Evolutionary conservation across 306 rosid species (phyloP).

Genomic region (Pterocarpus macrocarpus): DNA sequence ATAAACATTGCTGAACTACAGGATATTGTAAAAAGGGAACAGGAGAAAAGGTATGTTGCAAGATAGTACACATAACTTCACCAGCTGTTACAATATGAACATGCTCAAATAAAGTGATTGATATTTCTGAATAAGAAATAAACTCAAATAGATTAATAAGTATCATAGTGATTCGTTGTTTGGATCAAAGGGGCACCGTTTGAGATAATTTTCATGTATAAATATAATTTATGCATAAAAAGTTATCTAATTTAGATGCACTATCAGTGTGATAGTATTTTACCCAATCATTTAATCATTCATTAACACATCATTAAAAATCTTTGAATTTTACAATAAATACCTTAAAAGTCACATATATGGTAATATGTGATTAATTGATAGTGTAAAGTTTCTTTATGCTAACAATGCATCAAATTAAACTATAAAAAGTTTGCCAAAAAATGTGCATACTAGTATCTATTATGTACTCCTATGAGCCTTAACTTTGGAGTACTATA

Average conservation of each 20-base stretch:
- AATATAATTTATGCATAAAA: no score
- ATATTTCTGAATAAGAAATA: constrained; percentile 7
- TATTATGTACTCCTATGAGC: background rate
- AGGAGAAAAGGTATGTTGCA: background rate
- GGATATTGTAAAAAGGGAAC: constrained; percentile 10
- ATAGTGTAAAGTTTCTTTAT: background rate
- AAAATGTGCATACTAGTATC: constrained; percentile 3
- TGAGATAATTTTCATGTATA: background rate
- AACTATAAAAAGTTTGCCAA: no score
- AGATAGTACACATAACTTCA: background rate
- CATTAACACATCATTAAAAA: background rate
- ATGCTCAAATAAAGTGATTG: background rate
- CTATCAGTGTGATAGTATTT: no score
- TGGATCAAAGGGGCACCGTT: background rate
- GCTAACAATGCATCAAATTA: background rate
- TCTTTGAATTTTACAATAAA: no score
- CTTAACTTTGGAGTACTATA: background rate
- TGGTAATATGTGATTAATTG: background rate
- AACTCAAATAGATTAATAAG: background rate
- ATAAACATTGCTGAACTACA: background rate
- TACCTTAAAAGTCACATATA: background rate
- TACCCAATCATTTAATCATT: no score
- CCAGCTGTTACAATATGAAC: constrained; percentile 16
- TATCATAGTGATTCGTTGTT: background rate
- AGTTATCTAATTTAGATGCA: no score